Percentiles rank a stretch among this genome's conserved stretches.
Conservation (phyloP, 2,329 filamentous ascomycete species). For the Penicillium brevicompactum region DNA sequence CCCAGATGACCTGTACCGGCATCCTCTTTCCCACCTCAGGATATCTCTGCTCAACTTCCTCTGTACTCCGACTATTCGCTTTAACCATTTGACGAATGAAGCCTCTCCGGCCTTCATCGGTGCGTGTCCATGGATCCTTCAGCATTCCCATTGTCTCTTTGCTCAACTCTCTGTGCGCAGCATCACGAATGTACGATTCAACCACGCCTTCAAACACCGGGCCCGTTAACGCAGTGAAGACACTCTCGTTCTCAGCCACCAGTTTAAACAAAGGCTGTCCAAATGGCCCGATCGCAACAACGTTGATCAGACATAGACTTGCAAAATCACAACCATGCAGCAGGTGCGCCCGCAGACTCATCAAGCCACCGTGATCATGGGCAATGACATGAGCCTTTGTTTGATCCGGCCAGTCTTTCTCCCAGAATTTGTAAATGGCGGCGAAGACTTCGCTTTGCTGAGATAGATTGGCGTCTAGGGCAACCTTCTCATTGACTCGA, state of each 20-base stretch:
- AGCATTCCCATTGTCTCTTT: constrained; percentile 40
- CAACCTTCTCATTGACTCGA: constrained; percentile 25
- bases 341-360: constrained; percentile 43
- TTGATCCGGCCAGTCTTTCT: constrained; percentile 9
- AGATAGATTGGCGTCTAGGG: constrained; percentile 33
- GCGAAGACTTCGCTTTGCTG: constrained; percentile 43
- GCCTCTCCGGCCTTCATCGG: constrained; percentile 30
- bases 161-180: constrained; percentile 32
- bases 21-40: constrained; percentile 36
- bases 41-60: constrained; percentile 44
- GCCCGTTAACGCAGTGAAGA: constrained; percentile 40
- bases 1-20: constrained; percentile 50
- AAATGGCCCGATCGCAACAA: constrained; percentile 47
- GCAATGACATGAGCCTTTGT: constrained; percentile 44
- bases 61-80: constrained; percentile 33
- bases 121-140: constrained; percentile 38
- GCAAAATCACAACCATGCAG: constrained; percentile 41
- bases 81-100: constrained; percentile 48
- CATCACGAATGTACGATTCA: constrained; percentile 42
- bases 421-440: constrained; percentile 42
- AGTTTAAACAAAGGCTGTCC: constrained; percentile 49
- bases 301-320: constrained; percentile 47
- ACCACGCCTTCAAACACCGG: constrained; percentile 44
- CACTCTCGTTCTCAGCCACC: constrained; percentile 35
- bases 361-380: constrained; percentile 50